A percentile compares a stretch with the other conserved stretches of the same genome.
These are phyloP conservation scores for Cyclotella atomus DNA, from an alignment of 108 stramenopile species.

Conservation along the genomic window DNA sequence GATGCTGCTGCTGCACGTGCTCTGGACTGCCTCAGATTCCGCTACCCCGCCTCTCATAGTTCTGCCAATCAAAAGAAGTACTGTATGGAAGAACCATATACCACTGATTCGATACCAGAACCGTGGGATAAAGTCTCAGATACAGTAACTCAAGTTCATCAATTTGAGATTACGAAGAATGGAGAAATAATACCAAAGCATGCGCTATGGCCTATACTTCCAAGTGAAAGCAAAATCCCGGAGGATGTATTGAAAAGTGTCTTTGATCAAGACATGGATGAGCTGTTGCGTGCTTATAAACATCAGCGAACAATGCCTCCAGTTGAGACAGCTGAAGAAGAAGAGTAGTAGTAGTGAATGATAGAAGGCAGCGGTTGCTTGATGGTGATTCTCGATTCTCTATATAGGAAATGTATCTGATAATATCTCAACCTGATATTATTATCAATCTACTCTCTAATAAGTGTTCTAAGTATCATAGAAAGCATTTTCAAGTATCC, in stretches of 20 bases:
- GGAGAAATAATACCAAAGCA: neutral
- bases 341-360: too few relatives aligned
- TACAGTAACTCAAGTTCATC: neutral
- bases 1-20: conserved; percentile 41
- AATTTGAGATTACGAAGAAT: neutral
- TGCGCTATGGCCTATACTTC: neutral
- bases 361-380: too few relatives aligned
- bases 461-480: too few relatives aligned
- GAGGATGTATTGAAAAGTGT: conserved; percentile 1
- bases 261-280: neutral
- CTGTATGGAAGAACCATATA: conserved; percentile 1
- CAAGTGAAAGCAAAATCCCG: neutral
- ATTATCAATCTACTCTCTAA: too few relatives aligned
- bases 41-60: neutral
- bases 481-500: too few relatives aligned
- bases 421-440: too few relatives aligned
- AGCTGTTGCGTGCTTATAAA: neutral
- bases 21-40: conserved; percentile 24
- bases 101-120: neutral
- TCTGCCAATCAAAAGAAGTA: neutral
- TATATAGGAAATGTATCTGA: too few relatives aligned
- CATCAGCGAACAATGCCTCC: too few relatives aligned
- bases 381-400: too few relatives aligned
- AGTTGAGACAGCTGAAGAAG: too few relatives aligned
- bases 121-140: neutral